Evolutionary conservation across 371 early-diverging fungal species (phyloP).

Genomic region (Entomophthora muscae): DNA sequence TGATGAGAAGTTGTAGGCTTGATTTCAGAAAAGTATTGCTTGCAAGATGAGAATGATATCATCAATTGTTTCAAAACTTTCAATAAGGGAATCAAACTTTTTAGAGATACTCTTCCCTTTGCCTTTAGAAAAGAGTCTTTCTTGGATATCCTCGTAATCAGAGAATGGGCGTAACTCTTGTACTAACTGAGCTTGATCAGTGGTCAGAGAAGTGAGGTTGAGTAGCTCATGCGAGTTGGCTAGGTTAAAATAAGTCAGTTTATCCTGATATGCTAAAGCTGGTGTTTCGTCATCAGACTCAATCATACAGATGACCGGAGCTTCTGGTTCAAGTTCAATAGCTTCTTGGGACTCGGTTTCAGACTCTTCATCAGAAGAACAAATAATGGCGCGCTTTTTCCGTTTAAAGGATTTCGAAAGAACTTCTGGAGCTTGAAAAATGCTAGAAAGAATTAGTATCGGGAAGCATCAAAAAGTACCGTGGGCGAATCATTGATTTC

Average conservation of each 20-base stretch:
- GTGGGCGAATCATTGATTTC: too few relatives aligned
- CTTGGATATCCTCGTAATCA: neutral
- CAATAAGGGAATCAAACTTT: neutral
- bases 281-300: neutral
- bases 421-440: too few relatives aligned
- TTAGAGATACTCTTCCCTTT: neutral
- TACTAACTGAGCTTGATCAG: neutral
- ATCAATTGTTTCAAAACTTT: neutral
- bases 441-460: too few relatives aligned
- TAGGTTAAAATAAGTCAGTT: neutral
- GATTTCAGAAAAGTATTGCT: neutral
- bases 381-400: neutral
- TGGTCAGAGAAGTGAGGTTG: neutral
- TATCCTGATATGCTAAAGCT: neutral
- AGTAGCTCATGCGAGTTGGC: neutral
- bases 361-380: neutral
- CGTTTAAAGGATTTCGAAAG: neutral
- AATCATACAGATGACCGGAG: neutral
- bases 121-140: neutral
- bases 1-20: neutral
- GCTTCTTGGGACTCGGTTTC: neutral
- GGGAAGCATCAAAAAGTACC: too few relatives aligned
- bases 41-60: neutral
- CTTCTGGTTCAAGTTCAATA: neutral
- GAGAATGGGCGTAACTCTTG: neutral